These are phyloP conservation scores for Canavalia ensiformis DNA, from an alignment of 306 rosid species.

Conservation along the genomic window DNA sequence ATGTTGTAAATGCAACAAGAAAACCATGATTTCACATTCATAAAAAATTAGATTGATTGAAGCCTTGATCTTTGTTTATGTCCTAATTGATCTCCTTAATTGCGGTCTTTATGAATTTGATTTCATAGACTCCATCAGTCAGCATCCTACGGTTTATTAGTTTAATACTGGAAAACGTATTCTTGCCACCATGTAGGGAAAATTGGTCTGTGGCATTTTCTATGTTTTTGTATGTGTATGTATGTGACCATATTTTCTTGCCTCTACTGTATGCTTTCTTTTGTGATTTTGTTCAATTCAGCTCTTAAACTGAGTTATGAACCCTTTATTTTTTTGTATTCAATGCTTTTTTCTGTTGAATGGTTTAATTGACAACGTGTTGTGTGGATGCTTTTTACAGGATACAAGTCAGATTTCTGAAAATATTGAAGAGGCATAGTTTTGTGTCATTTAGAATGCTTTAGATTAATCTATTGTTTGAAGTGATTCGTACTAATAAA, in stretches of 20 bases:
- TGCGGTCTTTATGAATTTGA: background rate
- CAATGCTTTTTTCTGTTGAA: background rate
- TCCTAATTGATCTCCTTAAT: background rate
- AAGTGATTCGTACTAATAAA: background rate
- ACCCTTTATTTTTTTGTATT: background rate
- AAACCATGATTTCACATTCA: background rate
- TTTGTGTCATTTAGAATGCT: background rate
- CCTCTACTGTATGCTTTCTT: background rate
- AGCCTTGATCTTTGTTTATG: background rate
- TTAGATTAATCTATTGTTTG: background rate
- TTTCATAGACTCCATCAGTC: too few species aligned
- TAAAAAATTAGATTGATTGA: background rate
- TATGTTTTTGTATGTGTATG: background rate
- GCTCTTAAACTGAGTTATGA: background rate
- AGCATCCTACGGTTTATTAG: too few species aligned
- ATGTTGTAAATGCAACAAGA: background rate
- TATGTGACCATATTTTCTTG: background rate
- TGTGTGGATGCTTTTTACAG: constrained; percentile 12
- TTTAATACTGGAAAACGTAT: too few species aligned
- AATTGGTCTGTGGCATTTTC: background rate
- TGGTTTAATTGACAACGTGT: background rate
- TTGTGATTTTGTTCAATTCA: background rate
- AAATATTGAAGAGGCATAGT: background rate
- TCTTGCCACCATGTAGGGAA: background rate
- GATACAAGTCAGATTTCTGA: background rate